Conservation (phyloP, 2,329 filamentous ascomycete species). For the Paramyrothecium sp. region DNA sequence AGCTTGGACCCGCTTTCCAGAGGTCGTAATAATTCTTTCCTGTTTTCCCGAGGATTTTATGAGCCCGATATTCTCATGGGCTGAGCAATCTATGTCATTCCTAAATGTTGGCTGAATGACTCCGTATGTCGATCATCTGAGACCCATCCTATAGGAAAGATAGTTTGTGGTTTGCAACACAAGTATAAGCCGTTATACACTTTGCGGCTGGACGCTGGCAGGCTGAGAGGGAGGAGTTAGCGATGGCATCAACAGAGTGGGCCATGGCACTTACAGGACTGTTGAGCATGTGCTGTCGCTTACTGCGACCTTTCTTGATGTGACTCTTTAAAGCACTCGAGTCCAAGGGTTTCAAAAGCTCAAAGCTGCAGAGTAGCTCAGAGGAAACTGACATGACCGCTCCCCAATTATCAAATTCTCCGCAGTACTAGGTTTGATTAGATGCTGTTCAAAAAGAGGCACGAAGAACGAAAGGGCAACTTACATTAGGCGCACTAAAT, state of each 20-base stretch:
- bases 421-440: constrained; percentile 73
- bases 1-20: too few relatives aligned
- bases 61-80: too few relatives aligned
- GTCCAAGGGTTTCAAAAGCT: constrained; percentile 92
- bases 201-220: constrained; percentile 55
- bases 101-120: too few relatives aligned
- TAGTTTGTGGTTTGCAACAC: too few relatives aligned
- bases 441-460: constrained; percentile 7
- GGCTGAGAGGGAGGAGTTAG: constrained; percentile 36
- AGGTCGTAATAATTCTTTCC: too few relatives aligned
- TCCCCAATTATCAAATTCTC: constrained; percentile 99
- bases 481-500: constrained; percentile 94
- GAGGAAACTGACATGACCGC: constrained; percentile 97
- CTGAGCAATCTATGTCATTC: too few relatives aligned
- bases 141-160: constrained; percentile 6
- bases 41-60: constrained; percentile 9
- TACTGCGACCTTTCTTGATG: constrained; percentile 96
- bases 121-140: too few relatives aligned
- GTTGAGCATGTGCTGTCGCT: constrained; percentile 92
- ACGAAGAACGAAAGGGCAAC: constrained; percentile 31
- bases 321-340: constrained; percentile 96
- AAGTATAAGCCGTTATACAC: constrained; percentile 37
- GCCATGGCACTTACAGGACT: constrained; percentile 71
- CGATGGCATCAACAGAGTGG: neutral
- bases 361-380: constrained; percentile 94